A percentile compares a stretch with the other conserved stretches of the same genome.
These are phyloP conservation scores for Closterium sp. DNA, from an alignment of 139 green algal species.

Conservation along the genomic window DNA sequence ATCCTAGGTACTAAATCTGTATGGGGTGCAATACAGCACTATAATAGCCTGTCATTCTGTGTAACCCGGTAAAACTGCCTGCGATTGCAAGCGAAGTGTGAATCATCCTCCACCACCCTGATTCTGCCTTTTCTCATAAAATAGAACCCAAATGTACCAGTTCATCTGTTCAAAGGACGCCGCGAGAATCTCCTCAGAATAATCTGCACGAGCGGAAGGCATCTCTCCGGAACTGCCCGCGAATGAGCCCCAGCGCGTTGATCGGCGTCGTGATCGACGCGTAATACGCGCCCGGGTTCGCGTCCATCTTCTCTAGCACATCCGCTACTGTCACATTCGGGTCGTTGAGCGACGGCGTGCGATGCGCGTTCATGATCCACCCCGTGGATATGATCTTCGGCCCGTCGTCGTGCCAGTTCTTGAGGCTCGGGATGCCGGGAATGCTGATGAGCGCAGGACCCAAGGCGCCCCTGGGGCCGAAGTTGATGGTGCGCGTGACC, in stretches of 20 bases:
- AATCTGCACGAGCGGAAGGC: neutral
- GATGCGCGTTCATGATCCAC: neutral
- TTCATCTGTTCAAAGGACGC: no score
- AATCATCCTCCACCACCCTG: no score
- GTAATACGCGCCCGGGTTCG: neutral
- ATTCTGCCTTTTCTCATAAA: no score
- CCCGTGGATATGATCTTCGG: neutral
- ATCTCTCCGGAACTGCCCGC: neutral
- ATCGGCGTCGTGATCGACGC: neutral
- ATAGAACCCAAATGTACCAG: no score
- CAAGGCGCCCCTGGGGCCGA: neutral
- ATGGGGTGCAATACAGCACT: no score
- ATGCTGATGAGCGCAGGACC: neutral
- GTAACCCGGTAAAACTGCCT: no score
- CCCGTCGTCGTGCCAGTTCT: neutral
- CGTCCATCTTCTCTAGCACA: neutral
- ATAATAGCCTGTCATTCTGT: no score
- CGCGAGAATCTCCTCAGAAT: neutral
- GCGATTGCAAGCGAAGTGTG: no score
- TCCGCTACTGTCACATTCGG: neutral
- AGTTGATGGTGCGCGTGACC: neutral
- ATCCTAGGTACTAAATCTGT: no score
- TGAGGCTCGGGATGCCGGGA: neutral
- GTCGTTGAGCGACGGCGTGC: neutral
- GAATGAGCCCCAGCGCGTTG: neutral